These are phyloP conservation scores for Phascolomyces articulosus DNA, from an alignment of 371 early-diverging fungal genomes.

Conservation along the genomic window DNA sequence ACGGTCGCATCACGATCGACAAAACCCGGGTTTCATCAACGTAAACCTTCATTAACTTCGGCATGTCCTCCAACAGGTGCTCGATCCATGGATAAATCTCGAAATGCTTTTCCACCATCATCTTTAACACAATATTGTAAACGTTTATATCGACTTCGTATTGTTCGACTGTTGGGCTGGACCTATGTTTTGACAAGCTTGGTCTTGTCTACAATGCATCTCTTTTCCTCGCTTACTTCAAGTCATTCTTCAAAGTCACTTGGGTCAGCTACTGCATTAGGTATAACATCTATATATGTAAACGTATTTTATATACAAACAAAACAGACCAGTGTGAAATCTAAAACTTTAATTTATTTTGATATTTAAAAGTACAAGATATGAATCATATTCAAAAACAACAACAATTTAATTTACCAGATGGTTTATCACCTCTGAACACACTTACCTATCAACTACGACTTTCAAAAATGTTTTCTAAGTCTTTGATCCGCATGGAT, in stretches of 20 bases:
- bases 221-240: conserved; percentile 15
- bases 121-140: conserved; percentile 9
- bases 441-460: conserved; percentile 21
- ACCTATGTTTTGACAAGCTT: conserved; percentile 30
- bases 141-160: conserved; percentile 15
- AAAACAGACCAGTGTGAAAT: neutral
- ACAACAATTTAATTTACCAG: neutral
- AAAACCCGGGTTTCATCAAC: conserved; percentile 29
- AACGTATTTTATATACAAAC: conserved; percentile 5
- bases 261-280: conserved; percentile 9
- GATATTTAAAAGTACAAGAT: neutral
- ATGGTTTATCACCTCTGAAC: conserved; percentile 20
- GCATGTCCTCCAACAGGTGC: conserved; percentile 30
- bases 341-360: neutral
- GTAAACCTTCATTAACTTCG: conserved; percentile 36
- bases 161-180: conserved; percentile 28
- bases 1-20: neutral
- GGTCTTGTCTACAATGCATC: conserved; percentile 33
- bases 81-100: conserved; percentile 4
- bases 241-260: neutral
- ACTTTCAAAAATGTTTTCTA: conserved; percentile 39
- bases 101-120: conserved; percentile 11
- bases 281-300: neutral
- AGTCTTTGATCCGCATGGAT: conserved; percentile 26
- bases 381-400: neutral